Base-by-base conservation (phyloP, 306 rosid genomes). In the Heteromeles arbutifolia region DNA sequence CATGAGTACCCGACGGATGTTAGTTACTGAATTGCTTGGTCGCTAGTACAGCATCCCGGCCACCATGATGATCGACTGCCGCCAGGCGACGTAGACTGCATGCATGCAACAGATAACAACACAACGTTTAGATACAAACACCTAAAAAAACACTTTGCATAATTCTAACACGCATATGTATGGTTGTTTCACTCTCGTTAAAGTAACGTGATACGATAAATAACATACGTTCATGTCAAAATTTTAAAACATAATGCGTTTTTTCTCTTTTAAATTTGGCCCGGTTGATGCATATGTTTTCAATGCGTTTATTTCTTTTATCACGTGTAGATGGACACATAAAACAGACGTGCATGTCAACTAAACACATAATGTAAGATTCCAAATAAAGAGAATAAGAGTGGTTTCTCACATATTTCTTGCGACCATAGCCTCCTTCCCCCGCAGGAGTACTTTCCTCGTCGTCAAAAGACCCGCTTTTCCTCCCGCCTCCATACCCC, bases 381-480 rank as follows among this genome's bases (percentile, higher is more conserved):
- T 48, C 19, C 53, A 48, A 48, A 48, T 4, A 48, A 48, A 48
- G 62, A 10, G 22, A 19, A 31, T 18, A 13, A 25, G 4, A 6
- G 8, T 25, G 8, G 22, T 31, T 17, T 28, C 68, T 64, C n/a
- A 64, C 68, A 5, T 29, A 64, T 58, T 61, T 74, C 39, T 74
- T 74, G 45, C 59, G 44, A 62, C 77, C 77, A 13, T 74, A 61
- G 28, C 45, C 77, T 2, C 77, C 77, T 43, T 74, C 69, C 4
- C 77, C 77, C 0, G 59, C 77, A 2, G 32, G 41, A 41, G 58
- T 61, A 43, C 21, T 57, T 45, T 74, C 77, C 17, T 73, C 77
- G 19, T 73, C 77, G 4, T 32, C 50, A 15, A 28, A 29, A n/a
- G 65, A 71, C 14, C n/a, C 65, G 26, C 32, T 32, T 5, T 2